These are phyloP conservation scores for Trichosanthes truncata DNA, from an alignment of 306 rosid genomes.

Conservation along the genomic window DNA sequence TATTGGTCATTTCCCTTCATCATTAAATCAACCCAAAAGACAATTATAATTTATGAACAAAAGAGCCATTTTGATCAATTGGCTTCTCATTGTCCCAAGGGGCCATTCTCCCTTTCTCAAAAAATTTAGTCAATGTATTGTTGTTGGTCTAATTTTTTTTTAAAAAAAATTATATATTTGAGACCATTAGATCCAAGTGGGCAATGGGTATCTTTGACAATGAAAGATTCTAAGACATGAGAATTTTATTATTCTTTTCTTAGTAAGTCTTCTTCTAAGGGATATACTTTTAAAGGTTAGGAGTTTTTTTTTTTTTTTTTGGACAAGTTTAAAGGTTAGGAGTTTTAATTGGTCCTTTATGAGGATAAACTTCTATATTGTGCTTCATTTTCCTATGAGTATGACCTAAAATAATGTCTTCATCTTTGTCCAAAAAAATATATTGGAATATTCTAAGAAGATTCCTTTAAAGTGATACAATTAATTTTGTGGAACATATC, in stretches of 20 bases:
- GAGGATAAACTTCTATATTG: neutral
- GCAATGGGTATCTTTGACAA: neutral
- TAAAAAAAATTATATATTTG: neutral
- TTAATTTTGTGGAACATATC: neutral
- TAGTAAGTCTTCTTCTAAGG: neutral
- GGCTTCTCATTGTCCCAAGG: neutral
- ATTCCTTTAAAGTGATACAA: neutral
- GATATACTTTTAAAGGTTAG: neutral
- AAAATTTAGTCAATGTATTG: neutral
- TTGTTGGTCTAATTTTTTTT: neutral
- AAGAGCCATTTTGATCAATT: neutral
- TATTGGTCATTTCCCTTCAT: neutral
- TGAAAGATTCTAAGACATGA: neutral
- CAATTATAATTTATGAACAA: neutral
- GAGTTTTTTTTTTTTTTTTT: too few species aligned
- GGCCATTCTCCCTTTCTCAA: neutral
- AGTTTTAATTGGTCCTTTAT: neutral
- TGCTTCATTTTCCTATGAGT: neutral
- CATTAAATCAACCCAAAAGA: neutral
- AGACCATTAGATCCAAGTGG: neutral
- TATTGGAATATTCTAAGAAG: neutral
- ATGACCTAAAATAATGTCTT: neutral
- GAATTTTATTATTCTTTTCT: neutral
- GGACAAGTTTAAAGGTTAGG: neutral
- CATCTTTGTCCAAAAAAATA: neutral